Percentiles rank a stretch among this genome's conserved stretches.
phyloP scores from a whole-genome alignment of 106 monocot genomes.

The Vanilla planifolia region DNA sequence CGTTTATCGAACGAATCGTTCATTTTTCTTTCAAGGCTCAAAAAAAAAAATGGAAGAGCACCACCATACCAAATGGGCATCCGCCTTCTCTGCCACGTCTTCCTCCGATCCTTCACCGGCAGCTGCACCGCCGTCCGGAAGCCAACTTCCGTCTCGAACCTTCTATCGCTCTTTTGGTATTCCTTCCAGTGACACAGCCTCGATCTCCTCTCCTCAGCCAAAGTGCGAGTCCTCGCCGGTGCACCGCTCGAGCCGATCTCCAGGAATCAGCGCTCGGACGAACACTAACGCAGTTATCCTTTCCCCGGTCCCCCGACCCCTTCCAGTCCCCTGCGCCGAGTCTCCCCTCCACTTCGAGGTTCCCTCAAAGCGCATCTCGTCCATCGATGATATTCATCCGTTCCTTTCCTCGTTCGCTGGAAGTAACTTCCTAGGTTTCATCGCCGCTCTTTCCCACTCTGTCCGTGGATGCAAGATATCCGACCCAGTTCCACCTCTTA shows the following conservation, averaged over 20 bases:
- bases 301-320: constrained; percentile 76
- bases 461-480: constrained; percentile 72
- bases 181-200: constrained; percentile 13
- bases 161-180: constrained; percentile 46
- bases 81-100: not conserved
- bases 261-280: constrained; percentile 80
- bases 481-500: constrained; percentile 43
- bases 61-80: not conserved
- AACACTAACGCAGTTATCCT: constrained; percentile 64
- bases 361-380: constrained; percentile 69
- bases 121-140: constrained; percentile 3
- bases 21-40: no score
- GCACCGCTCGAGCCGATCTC: constrained; percentile 86
- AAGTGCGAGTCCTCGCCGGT: constrained; percentile 33
- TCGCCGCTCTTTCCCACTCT: constrained; percentile 79
- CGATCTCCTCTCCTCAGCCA: constrained; percentile 7
- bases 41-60: constrained; percentile 1
- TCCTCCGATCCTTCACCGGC: constrained; percentile 9
- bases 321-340: constrained; percentile 42
- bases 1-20: no score
- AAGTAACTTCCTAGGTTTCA: constrained; percentile 88
- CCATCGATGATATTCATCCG: constrained; percentile 45
- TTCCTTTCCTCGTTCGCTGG: constrained; percentile 57
- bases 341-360: constrained; percentile 36
- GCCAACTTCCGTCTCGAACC: not conserved